Evolutionary conservation across 2,329 filamentous ascomycete genomes (phyloP).

Genomic region (Diaporthe caulivora): DNA sequence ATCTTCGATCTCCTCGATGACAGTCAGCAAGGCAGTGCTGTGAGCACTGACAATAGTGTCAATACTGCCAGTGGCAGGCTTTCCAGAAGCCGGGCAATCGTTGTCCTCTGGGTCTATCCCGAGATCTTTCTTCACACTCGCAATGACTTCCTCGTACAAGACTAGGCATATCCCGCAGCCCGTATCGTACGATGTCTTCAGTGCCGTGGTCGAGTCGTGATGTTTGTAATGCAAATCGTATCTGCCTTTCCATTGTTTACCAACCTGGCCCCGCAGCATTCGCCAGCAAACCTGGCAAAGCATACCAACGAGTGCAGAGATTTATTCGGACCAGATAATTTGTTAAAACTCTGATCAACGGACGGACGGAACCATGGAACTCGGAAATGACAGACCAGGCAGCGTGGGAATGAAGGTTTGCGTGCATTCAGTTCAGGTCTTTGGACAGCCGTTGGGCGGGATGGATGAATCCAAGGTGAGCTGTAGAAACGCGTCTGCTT

Average conservation of each 20-base stretch:
- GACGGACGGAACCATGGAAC: no score
- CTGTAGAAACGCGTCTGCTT: no score
- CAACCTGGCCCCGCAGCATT: slow-evolving; percentile 18
- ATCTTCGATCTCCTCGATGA: not conserved
- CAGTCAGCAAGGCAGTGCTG: not conserved
- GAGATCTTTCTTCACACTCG: not conserved
- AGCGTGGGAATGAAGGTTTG: no score
- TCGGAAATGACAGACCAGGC: no score
- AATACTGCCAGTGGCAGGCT: not conserved
- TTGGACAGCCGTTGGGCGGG: no score
- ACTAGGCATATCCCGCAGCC: slow-evolving; percentile 15
- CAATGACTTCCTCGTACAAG: not conserved
- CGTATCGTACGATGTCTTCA: not conserved
- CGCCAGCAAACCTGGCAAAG: slow-evolving; percentile 13
- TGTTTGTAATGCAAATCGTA: slow-evolving; percentile 12
- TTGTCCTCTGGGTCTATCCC: not conserved
- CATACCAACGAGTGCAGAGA: no score
- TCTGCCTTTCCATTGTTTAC: slow-evolving; percentile 9
- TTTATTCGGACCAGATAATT: no score
- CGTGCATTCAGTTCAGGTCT: no score
- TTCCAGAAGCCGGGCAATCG: not conserved
- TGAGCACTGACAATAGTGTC: not conserved
- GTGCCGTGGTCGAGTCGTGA: not conserved
- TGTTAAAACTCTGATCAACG: no score
- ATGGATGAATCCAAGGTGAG: no score